These are phyloP conservation scores for Drechslera avenae DNA, from an alignment of 2,329 filamentous ascomycete species.

Conservation along the genomic window DNA sequence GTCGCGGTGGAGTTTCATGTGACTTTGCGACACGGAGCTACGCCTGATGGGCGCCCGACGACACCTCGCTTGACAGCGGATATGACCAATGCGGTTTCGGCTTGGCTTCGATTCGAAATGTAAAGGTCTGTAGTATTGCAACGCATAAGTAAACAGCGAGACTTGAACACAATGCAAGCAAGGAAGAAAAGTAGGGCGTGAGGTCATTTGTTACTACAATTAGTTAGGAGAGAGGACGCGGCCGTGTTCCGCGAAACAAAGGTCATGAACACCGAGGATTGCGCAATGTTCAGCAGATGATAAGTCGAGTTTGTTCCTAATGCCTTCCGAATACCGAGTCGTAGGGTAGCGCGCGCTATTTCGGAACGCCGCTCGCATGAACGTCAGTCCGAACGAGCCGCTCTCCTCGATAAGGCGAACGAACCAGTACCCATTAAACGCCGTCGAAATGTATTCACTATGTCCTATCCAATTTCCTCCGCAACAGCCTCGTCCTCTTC, in stretches of 20 bases:
- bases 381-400: background rate
- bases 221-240: constrained; percentile 30
- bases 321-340: constrained; percentile 24
- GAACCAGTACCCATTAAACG: constrained; percentile 19
- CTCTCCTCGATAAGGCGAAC: constrained; percentile 15
- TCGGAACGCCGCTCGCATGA: constrained; percentile 1
- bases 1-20: constrained; percentile 45
- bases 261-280: constrained; percentile 26
- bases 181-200: constrained; percentile 11
- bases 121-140: constrained; percentile 9
- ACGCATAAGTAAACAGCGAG: constrained; percentile 21
- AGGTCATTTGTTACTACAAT: constrained; percentile 30
- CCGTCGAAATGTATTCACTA: constrained; percentile 34
- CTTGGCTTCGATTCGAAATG: constrained; percentile 13
- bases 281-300: constrained; percentile 27
- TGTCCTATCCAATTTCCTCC: constrained; percentile 72
- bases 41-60: constrained; percentile 33
- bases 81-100: constrained; percentile 37
- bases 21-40: constrained; percentile 32
- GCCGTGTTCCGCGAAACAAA: constrained; percentile 29
- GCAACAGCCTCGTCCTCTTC: constrained; percentile 85
- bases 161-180: constrained; percentile 40
- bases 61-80: constrained; percentile 18
- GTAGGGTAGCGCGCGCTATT: background rate
- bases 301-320: constrained; percentile 36